These are phyloP conservation scores for Fusarium sp. DNA, from an alignment of 2,329 filamentous ascomycete genomes.

Conservation along the genomic window DNA sequence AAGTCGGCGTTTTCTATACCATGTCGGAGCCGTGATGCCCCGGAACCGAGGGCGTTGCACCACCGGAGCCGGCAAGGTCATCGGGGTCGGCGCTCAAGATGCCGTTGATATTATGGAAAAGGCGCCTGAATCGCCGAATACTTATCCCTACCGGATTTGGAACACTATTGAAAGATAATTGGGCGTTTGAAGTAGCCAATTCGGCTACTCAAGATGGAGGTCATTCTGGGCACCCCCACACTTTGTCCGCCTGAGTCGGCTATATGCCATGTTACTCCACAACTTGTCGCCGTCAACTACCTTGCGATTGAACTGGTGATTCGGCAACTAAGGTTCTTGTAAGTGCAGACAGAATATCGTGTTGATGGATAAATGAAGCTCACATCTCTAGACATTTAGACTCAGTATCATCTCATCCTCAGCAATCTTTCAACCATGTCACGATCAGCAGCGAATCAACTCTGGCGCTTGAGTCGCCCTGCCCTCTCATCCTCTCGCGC, in stretches of 20 bases:
- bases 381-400: neutral
- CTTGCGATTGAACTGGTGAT: neutral
- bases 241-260: slow-evolving; percentile 10
- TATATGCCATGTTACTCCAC: slow-evolving; percentile 6
- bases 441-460: slow-evolving; percentile 5
- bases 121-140: neutral
- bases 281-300: neutral
- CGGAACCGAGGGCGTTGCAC: neutral
- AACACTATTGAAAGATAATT: neutral
- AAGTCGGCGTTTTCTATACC: neutral
- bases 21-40: neutral
- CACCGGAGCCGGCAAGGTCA: neutral
- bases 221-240: neutral
- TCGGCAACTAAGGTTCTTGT: slow-evolving; percentile 8
- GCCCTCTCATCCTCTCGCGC: neutral
- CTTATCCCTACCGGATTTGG: neutral
- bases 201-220: slow-evolving; percentile 13
- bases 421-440: slow-evolving; percentile 15
- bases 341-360: neutral
- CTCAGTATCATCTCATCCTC: neutral
- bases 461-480: slow-evolving; percentile 26
- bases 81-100: neutral
- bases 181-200: neutral
- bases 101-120: neutral
- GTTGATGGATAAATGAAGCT: slow-evolving; percentile 20